A percentile compares a stretch with the other conserved stretches of the same genome.
Conservation (phyloP, 192 early-diverging fungal genomes). For the Fimicolochytrium jonesii region DNA sequence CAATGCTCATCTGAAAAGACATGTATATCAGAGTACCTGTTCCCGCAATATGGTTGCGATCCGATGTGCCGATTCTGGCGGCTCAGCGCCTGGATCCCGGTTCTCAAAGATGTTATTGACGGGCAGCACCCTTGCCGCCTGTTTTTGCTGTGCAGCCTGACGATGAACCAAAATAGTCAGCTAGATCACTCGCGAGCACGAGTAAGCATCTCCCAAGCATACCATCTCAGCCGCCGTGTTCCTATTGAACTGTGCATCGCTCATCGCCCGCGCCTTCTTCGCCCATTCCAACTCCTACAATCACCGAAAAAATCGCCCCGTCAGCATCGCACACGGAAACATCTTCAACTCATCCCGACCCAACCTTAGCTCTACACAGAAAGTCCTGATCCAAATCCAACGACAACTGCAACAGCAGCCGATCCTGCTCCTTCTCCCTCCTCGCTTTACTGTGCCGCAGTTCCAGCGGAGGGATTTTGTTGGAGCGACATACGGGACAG, state of each 20-base stretch:
- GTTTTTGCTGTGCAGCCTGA: not conserved
- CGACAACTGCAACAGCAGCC: slow-evolving; percentile 40
- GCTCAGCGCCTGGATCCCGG: slow-evolving; percentile 31
- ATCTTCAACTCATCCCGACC: not conserved
- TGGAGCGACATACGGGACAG: slow-evolving; percentile 43
- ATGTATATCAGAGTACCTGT: too few species aligned
- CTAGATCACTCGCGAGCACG: too few species aligned
- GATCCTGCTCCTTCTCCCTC: slow-evolving; percentile 43
- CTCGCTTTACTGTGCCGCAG: slow-evolving; percentile 12
- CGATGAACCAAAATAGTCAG: too few species aligned
- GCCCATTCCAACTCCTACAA: slow-evolving; percentile 23
- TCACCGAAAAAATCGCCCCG: not conserved
- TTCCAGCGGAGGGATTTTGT: slow-evolving; percentile 19
- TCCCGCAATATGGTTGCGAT: slow-evolving; percentile 31
- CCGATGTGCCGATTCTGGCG: slow-evolving; percentile 18
- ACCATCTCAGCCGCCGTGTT: slow-evolving; percentile 27
- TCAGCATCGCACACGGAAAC: not conserved
- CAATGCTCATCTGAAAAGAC: too few species aligned
- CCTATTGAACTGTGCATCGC: slow-evolving; percentile 40
- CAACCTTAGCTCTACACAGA: slow-evolving; percentile 26
- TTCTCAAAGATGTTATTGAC: slow-evolving; percentile 47
- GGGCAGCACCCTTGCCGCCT: slow-evolving; percentile 2
- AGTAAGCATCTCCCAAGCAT: too few species aligned
- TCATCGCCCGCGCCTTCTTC: slow-evolving; percentile 22
- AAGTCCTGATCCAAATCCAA: slow-evolving; percentile 39